Evolutionary conservation across 169 alveolate species (phyloP).

Genomic region (Theileria equi): DNA sequence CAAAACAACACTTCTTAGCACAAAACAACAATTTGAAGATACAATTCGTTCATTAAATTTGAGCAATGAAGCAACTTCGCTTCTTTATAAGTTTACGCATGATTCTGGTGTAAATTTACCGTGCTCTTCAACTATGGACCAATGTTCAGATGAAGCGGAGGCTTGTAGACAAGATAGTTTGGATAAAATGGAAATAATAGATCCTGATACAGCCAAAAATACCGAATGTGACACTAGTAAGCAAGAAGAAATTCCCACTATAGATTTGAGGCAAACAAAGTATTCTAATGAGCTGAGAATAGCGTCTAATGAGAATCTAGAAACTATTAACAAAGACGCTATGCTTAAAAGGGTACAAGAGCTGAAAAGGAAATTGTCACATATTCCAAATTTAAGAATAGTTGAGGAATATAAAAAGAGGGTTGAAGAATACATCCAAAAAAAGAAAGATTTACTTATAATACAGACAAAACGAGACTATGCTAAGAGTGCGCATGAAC

Average conservation of each 20-base stretch:
- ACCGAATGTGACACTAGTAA: not conserved
- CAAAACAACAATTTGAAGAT: too few relatives aligned
- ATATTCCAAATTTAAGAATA: slow-evolving; percentile 59
- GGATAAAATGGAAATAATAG: not conserved
- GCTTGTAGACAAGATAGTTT: not conserved
- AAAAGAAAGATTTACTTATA: slow-evolving; percentile 56
- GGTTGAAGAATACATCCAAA: slow-evolving; percentile 62
- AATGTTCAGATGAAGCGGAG: too few relatives aligned
- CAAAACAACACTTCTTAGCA: too few relatives aligned
- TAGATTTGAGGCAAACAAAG: slow-evolving; percentile 37
- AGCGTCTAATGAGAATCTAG: not conserved
- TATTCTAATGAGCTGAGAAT: too few relatives aligned
- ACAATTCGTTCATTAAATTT: too few relatives aligned
- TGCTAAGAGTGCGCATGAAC: slow-evolving; percentile 55
- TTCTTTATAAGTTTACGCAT: too few relatives aligned
- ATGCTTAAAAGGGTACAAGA: slow-evolving; percentile 61
- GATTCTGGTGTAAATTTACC: too few relatives aligned
- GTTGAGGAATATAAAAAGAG: slow-evolving; percentile 63
- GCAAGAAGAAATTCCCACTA: too few relatives aligned
- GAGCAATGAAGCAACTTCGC: too few relatives aligned
- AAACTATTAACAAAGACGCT: not conserved
- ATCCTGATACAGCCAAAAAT: not conserved
- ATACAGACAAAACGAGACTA: slow-evolving; percentile 61
- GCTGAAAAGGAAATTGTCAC: slow-evolving; percentile 34
- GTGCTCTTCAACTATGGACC: too few relatives aligned